phyloP scores from a whole-genome alignment of 2,329 filamentous ascomycete species.

The Corniculantispora saksenae region DNA sequence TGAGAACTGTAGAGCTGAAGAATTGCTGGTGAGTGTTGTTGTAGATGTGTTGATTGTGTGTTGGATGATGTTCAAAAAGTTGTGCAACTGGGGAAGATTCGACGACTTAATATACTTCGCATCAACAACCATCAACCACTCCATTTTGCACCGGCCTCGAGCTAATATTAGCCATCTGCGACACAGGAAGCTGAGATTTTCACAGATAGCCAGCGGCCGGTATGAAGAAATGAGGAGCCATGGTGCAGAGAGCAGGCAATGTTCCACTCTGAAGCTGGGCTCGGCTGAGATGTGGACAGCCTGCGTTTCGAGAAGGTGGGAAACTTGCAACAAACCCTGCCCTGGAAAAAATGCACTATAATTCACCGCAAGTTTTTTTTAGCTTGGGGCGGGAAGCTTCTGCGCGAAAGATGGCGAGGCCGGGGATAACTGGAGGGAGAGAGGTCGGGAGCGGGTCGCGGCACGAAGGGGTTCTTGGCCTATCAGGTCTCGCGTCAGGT shows the following conservation, averaged over 20 bases:
- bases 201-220: not conserved
- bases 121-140: not conserved
- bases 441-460: not conserved
- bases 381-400: not conserved
- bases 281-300: not conserved
- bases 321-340: not conserved
- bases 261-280: not conserved
- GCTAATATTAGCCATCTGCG: not conserved
- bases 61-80: not conserved
- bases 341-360: not conserved
- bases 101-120: constrained; percentile 3
- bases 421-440: not conserved
- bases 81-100: not conserved
- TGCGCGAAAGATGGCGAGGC: not conserved
- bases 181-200: not conserved
- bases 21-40: not conserved
- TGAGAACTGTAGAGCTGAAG: not conserved
- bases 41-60: constrained; percentile 3
- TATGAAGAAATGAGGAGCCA: not conserved
- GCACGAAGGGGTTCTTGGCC: not conserved
- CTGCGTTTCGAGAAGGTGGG: not conserved
- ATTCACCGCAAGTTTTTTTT: not conserved
- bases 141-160: not conserved
- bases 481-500: not conserved
- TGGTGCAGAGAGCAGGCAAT: not conserved